Base-by-base conservation (phyloP, 257 asterid genomes). In the Nicotiana undulata region DNA sequence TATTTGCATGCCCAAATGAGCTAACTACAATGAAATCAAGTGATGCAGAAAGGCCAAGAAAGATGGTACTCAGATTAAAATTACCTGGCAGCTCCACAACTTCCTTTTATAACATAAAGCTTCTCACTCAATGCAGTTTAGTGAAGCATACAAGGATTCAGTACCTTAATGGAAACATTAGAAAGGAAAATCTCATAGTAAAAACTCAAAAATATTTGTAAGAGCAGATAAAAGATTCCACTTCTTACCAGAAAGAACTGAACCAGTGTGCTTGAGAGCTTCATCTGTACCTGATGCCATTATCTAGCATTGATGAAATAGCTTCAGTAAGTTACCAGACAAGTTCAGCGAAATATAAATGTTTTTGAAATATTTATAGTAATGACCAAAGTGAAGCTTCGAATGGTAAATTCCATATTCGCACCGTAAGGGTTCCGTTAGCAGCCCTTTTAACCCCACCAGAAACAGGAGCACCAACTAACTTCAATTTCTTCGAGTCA, bases 401-500 rank as follows among this genome's bases (percentile, higher is more conserved):
- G 77, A 81, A 63, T 66, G 75, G 26, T 76, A 61, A 80, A 17
- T 58, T 79, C 52, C 75, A 85, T 52, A 32, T 59, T 68, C 98
- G 76, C 88, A 95, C 99, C 83, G 97, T 92, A 84, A 95, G 97
- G 63, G 97, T 91, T 86, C 99, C 99, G 77, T 88, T 79, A 52
- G 97, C 85, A 79, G 99, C 98, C 81, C 93, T 87, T 88, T 89
- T 93, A 83, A 95, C 99, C 72, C 99, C 99, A 87, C 99, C 98
- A 64, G 99, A 95, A 84, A 95, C 98, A 44, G 99, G 99, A 90
- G 99, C 96, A 89, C 93, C 99, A 81, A 93, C 93, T 89, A 95
- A 89, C 86, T 91, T 92, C 88, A 95, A 82, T 79, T 91, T 89
- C 88, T 86, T 95, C 56, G 87, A 85, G 84, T 93, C 97, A 85